A percentile compares a stretch with the other conserved stretches of the same genome.
These are phyloP conservation scores for Tolypocladium sp. DNA, from an alignment of 2,329 filamentous ascomycete species.

Conservation along the genomic window DNA sequence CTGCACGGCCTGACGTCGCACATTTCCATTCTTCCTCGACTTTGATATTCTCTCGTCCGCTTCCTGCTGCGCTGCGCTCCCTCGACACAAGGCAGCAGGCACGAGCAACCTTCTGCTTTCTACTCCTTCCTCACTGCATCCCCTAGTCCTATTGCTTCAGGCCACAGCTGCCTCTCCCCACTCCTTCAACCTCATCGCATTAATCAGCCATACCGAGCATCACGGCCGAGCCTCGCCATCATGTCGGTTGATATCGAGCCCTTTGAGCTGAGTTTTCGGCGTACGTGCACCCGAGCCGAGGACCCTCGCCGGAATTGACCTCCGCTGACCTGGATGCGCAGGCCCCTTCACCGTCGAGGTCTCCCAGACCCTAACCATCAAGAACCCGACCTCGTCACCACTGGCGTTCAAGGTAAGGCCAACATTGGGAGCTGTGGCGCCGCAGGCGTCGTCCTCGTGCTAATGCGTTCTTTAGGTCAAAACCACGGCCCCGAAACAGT, in stretches of 20 bases:
- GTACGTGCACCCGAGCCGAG: conserved; percentile 44
- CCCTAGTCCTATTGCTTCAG: not conserved
- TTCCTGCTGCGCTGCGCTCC: not conserved
- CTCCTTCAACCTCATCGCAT: not conserved
- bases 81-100: not conserved
- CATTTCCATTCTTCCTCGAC: not conserved
- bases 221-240: conserved; percentile 20
- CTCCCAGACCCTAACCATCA: conserved; percentile 54
- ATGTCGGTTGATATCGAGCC: conserved; percentile 97
- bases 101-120: not conserved
- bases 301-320: not conserved
- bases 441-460: conserved; percentile 4
- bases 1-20: not conserved
- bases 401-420: conserved; percentile 59
- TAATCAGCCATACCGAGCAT: not conserved
- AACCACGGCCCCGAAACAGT: conserved; percentile 98
- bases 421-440: not conserved
- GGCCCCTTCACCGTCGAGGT: conserved; percentile 61
- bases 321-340: conserved; percentile 19
- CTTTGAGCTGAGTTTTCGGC: conserved; percentile 83
- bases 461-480: conserved; percentile 62
- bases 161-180: not conserved
- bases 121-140: not conserved
- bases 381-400: conserved; percentile 52
- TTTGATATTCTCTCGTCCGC: not conserved